phyloP scores from a whole-genome alignment of 108 stramenopile species.

The Nitzschia inconspicua region DNA sequence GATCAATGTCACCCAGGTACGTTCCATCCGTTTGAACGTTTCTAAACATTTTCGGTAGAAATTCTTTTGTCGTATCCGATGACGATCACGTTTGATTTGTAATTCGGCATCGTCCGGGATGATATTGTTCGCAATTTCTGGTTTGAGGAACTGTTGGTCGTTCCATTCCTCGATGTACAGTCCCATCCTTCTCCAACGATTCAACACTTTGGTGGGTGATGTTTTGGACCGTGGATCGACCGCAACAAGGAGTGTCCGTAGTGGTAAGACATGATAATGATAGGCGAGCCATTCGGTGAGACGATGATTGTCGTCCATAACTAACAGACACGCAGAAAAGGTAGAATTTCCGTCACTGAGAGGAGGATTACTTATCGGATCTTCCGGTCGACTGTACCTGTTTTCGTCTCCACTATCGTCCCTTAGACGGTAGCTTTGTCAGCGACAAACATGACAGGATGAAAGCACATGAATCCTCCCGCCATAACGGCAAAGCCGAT shows the following conservation, averaged over 20 bases:
- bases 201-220: conserved; percentile 30
- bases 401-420: conserved; percentile 1
- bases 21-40: conserved; percentile 16
- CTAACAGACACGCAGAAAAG: conserved; percentile 53
- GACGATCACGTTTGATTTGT: conserved; percentile 38
- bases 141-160: conserved; percentile 24
- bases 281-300: conserved; percentile 62
- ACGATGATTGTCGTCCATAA: conserved; percentile 62
- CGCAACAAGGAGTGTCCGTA: conserved; percentile 55
- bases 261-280: conserved; percentile 67
- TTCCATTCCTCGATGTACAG: conserved; percentile 33
- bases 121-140: conserved; percentile 5
- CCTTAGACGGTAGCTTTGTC: conserved; percentile 32
- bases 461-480: conserved; percentile 19
- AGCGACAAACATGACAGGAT: conserved; percentile 33
- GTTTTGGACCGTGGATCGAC: conserved; percentile 59
- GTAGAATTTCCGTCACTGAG: conserved; percentile 8
- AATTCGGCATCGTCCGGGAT: conserved; percentile 25
- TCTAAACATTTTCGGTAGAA: conserved; percentile 36
- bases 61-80: conserved; percentile 48
- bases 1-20: conserved; percentile 41
- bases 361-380: conserved; percentile 30
- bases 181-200: conserved; percentile 38
- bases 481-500: conserved; percentile 38
- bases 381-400: no score